These are phyloP conservation scores for Trifolium repens DNA, from an alignment of 306 rosid genomes.

Conservation along the genomic window DNA sequence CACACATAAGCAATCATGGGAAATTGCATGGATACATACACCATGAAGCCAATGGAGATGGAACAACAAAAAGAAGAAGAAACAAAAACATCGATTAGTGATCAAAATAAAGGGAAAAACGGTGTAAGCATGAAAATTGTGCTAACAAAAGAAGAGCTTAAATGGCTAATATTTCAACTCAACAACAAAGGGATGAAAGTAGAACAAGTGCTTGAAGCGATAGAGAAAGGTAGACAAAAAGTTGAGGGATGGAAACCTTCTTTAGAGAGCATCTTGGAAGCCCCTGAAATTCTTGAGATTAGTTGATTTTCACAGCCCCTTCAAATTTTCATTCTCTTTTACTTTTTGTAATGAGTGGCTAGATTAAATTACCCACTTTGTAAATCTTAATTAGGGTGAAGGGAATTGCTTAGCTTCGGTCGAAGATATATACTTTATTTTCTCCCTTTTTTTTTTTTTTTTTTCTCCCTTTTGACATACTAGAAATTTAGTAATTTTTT, in stretches of 20 bases:
- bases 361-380: neutral
- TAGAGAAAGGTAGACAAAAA: slow-evolving; percentile 59
- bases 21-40: slow-evolving; percentile 69
- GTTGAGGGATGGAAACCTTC: slow-evolving; percentile 82
- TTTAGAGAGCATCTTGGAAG: slow-evolving; percentile 74
- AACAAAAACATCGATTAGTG: slow-evolving; percentile 15
- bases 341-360: neutral
- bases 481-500: neutral
- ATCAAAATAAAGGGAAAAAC: slow-evolving; percentile 19
- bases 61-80: slow-evolving; percentile 35
- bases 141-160: slow-evolving; percentile 73
- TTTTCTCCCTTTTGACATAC: neutral
- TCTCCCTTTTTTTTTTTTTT: neutral
- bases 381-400: neutral
- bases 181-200: slow-evolving; percentile 55
- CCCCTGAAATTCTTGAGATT: slow-evolving; percentile 67
- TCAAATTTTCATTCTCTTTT: neutral
- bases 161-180: slow-evolving; percentile 69
- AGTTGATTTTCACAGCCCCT: slow-evolving; percentile 19
- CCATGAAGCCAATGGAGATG: slow-evolving; percentile 24
- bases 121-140: slow-evolving; percentile 68
- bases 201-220: slow-evolving; percentile 61
- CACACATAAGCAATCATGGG: slow-evolving; percentile 55
- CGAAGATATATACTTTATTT: neutral
- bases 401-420: neutral